Conservation (phyloP, 371 early-diverging fungal genomes). For the Rhizopus delemar region DNA sequence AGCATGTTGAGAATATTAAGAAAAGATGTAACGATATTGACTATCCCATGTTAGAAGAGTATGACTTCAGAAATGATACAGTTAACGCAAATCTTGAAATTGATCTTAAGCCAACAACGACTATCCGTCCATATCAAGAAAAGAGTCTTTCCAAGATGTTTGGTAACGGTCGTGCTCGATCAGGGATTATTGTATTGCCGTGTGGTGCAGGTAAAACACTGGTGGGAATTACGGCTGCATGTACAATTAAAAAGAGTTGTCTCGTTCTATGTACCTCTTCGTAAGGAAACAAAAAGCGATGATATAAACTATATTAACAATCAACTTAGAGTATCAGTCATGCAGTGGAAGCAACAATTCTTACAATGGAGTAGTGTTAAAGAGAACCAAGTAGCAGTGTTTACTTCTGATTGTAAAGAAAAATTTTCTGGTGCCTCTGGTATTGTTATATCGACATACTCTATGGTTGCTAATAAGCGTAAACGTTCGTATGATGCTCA, state of each 20-base stretch:
- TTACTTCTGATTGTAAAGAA: slow-evolving; percentile 97
- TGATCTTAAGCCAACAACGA: slow-evolving; percentile 95
- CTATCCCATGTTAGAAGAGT: slow-evolving; percentile 98
- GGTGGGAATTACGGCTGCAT: slow-evolving; percentile 99
- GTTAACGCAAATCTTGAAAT: slow-evolving; percentile 87
- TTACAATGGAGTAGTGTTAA: slow-evolving; percentile 93
- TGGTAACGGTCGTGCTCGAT: slow-evolving; percentile 97
- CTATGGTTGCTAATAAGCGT: slow-evolving; percentile 96
- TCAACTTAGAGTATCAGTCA: slow-evolving; percentile 85
- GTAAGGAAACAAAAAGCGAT: slow-evolving; percentile 22
- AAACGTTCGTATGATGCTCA: slow-evolving; percentile 96
- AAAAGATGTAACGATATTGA: slow-evolving; percentile 95
- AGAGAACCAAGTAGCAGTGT: slow-evolving; percentile 91
- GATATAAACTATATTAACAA: background rate
- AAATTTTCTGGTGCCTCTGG: slow-evolving; percentile 87
- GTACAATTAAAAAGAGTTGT: slow-evolving; percentile 96
- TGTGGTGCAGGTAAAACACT: slow-evolving; percentile 99
- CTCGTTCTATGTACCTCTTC: slow-evolving; percentile 97
- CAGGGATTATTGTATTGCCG: slow-evolving; percentile 99
- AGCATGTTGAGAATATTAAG: slow-evolving; percentile 86
- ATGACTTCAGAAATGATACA: slow-evolving; percentile 97
- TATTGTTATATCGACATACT: slow-evolving; percentile 97
- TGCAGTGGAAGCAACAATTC: slow-evolving; percentile 99
- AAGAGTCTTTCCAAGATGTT: slow-evolving; percentile 99
- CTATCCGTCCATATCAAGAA: slow-evolving; percentile 98